A percentile compares a stretch with the other conserved stretches of the same genome.
Evolutionary conservation across 208 protist species (phyloP).

Genomic region (Leishmania tarentolae): DNA sequence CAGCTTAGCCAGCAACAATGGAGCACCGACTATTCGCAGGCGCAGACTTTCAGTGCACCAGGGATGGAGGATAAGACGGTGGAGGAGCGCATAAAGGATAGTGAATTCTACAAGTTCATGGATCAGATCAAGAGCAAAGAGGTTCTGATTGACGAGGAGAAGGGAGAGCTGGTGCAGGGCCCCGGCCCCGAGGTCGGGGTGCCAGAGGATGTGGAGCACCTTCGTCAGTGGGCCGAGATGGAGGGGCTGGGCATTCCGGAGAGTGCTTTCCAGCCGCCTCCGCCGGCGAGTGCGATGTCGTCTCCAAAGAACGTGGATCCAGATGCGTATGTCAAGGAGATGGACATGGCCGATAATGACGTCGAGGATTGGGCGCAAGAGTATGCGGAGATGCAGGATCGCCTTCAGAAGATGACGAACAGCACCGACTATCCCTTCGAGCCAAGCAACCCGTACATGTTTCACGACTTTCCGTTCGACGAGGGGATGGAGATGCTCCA

Average conservation of each 20-base stretch:
- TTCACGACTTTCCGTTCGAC: slow-evolving; percentile 71
- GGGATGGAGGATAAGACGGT: slow-evolving; percentile 48
- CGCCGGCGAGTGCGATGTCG: slow-evolving; percentile 11
- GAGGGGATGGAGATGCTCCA: slow-evolving; percentile 79
- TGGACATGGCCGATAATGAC: slow-evolving; percentile 45
- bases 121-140: slow-evolving; percentile 71
- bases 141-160: slow-evolving; percentile 83
- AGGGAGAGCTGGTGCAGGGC: slow-evolving; percentile 66
- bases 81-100: slow-evolving; percentile 67
- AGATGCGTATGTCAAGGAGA: slow-evolving; percentile 20
- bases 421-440: slow-evolving; percentile 89
- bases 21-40: slow-evolving; percentile 73
- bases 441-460: slow-evolving; percentile 87
- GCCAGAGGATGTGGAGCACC: slow-evolving; percentile 61
- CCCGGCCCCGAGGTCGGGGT: slow-evolving; percentile 64
- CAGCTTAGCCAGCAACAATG: slow-evolving; percentile 69
- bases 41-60: slow-evolving; percentile 55
- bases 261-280: slow-evolving; percentile 38
- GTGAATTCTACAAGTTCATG: slow-evolving; percentile 85
- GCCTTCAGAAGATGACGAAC: slow-evolving; percentile 46
- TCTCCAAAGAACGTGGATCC: slow-evolving; percentile 2
- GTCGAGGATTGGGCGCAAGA: slow-evolving; percentile 80
- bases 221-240: slow-evolving; percentile 43
- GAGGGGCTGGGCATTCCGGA: slow-evolving; percentile 66
- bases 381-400: slow-evolving; percentile 73